Conservation (phyloP, 371 early-diverging fungal genomes). For the Mortierella sp. region DNA sequence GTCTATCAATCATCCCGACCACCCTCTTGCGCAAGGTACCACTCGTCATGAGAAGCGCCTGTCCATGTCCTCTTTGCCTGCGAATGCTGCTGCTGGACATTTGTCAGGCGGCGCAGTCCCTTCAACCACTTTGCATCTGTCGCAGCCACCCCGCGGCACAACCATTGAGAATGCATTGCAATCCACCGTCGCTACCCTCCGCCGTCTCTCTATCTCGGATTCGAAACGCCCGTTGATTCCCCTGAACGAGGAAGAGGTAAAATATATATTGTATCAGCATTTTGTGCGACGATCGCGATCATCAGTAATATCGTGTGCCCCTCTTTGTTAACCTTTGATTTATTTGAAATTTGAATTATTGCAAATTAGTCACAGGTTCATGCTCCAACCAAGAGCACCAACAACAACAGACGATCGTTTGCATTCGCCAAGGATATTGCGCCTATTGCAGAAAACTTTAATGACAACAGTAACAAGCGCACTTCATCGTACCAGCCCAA, state of each 20-base stretch:
- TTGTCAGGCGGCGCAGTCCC: conserved; percentile 7
- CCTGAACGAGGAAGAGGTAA: conserved; percentile 35
- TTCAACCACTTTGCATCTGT: conserved; percentile 42
- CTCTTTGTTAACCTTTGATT: not conserved
- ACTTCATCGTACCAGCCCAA: conserved; percentile 31
- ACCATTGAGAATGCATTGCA: conserved; percentile 43
- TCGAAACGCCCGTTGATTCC: conserved; percentile 31
- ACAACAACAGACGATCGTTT: conserved; percentile 35
- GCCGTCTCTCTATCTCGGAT: conserved; percentile 47
- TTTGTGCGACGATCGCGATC: not conserved
- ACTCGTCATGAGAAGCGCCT: conserved; percentile 61
- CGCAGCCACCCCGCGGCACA: conserved; percentile 47
- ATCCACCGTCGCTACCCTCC: conserved; percentile 50
- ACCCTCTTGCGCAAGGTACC: conserved; percentile 1
- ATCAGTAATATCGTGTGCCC: not conserved
- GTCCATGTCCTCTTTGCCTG: conserved; percentile 53
- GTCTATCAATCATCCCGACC: conserved; percentile 7
- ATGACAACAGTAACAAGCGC: conserved; percentile 12
- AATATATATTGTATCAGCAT: not conserved
- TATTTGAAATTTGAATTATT: not conserved
- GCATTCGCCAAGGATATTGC: conserved; percentile 20
- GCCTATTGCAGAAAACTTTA: not conserved
- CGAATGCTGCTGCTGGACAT: conserved; percentile 21
- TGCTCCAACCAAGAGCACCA: not conserved
- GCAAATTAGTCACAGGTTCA: conserved; percentile 7